Percentiles rank a stretch among this genome's conserved stretches.
phyloP scores from a whole-genome alignment of 495 filamentous ascomycete species.

The Parmelia sp. region DNA sequence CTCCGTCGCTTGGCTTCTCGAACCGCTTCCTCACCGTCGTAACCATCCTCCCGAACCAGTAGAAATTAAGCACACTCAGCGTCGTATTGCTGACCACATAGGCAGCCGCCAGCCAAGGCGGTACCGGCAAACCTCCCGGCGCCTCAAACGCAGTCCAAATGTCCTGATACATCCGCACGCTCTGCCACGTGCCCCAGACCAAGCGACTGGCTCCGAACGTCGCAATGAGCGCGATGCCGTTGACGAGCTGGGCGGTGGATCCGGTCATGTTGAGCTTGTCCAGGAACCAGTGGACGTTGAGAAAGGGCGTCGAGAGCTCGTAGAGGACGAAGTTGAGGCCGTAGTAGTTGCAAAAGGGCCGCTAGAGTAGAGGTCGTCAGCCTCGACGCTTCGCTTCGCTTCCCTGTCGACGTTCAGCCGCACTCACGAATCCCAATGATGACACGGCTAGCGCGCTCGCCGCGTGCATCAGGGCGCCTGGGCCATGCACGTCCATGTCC shows the following conservation, averaged over 20 bases:
- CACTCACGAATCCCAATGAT: constrained; percentile 82
- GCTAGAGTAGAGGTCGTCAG: constrained; percentile 41
- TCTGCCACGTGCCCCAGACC: constrained; percentile 84
- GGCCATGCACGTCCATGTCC: constrained; percentile 73
- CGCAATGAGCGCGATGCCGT: constrained; percentile 59
- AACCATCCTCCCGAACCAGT: constrained; percentile 97
- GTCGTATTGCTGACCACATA: constrained; percentile 72
- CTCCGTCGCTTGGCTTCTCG: constrained; percentile 33
- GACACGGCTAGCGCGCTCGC: constrained; percentile 78
- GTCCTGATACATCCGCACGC: constrained; percentile 69
- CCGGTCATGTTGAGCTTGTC: constrained; percentile 98
- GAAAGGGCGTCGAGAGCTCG: constrained; percentile 89
- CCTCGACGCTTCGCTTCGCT: neutral
- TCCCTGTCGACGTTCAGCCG: neutral
- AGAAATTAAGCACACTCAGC: constrained; percentile 82
- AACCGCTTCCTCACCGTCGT: constrained; percentile 82
- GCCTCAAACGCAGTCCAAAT: constrained; percentile 58
- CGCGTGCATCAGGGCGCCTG: constrained; percentile 84
- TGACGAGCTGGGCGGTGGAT: constrained; percentile 72
- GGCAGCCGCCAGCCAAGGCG: constrained; percentile 67
- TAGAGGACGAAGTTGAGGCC: constrained; percentile 89
- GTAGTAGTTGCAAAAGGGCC: constrained; percentile 93
- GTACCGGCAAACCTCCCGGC: constrained; percentile 44
- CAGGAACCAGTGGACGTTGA: constrained; percentile 98
- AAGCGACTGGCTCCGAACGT: constrained; percentile 85